Evolutionary conservation across 257 asterid genomes (phyloP).

Genomic region (Solanum chmielewskii): DNA sequence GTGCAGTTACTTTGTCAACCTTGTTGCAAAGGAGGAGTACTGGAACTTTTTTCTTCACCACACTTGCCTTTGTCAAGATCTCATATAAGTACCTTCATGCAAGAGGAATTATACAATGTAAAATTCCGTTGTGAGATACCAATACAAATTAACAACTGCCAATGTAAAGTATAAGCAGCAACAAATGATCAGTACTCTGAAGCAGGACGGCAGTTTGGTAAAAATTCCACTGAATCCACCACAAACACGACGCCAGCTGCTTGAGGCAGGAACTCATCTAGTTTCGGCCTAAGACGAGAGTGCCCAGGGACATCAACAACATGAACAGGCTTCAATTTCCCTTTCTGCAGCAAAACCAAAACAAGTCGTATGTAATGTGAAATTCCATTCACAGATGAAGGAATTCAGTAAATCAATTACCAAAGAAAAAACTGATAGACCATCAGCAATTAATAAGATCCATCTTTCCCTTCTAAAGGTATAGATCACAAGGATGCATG

Average conservation of each 20-base stretch:
- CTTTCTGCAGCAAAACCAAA: conserved; percentile 34
- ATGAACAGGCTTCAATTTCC: conserved; percentile 56
- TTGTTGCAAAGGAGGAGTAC: conserved; percentile 75
- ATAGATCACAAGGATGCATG: neutral
- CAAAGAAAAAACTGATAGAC: neutral
- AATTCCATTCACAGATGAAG: neutral
- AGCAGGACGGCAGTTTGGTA: conserved; percentile 64
- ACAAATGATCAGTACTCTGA: conserved; percentile 49
- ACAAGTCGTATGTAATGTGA: neutral
- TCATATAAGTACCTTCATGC: conserved; percentile 66
- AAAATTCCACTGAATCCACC: conserved; percentile 77
- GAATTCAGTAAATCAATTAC: neutral
- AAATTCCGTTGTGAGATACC: neutral
- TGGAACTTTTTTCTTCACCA: conserved; percentile 64
- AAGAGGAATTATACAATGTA: neutral
- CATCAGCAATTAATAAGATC: neutral
- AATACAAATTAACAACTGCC: neutral
- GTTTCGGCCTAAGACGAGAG: conserved; percentile 63
- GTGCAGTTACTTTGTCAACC: conserved; percentile 85
- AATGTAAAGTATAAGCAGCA: neutral
- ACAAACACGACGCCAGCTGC: conserved; percentile 63
- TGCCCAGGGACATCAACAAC: conserved; percentile 91
- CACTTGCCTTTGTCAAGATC: conserved; percentile 57
- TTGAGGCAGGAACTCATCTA: conserved; percentile 68
- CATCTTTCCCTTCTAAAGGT: neutral